A percentile compares a stretch with the other conserved stretches of the same genome.
Conservation (phyloP, 805 yeast species). For the Ogataea pini region DNA sequence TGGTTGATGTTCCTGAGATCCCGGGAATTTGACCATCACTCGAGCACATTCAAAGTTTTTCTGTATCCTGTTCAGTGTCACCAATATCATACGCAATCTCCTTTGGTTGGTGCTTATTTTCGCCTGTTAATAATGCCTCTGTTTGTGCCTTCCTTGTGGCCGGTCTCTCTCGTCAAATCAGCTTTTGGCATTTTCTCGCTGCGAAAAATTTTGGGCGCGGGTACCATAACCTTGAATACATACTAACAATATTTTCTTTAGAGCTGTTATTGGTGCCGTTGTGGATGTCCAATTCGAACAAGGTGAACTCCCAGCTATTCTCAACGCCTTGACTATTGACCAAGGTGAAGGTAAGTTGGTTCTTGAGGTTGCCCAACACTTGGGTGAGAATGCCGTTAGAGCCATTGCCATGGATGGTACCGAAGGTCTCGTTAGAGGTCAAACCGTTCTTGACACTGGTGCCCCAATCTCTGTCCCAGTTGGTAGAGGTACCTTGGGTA, state of each 20-base stretch:
- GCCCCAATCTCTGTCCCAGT: slow-evolving; percentile 99
- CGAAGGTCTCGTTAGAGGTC: slow-evolving; percentile 99
- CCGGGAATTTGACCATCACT: not conserved
- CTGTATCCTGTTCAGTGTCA: too few species aligned
- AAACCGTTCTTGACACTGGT: slow-evolving; percentile 89
- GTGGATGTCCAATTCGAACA: slow-evolving; percentile 99
- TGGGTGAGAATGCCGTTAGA: slow-evolving; percentile 99
- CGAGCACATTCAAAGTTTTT: too few species aligned
- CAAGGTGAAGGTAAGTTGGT: slow-evolving; percentile 71
- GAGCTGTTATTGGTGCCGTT: slow-evolving; percentile 99
- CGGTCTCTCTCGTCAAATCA: slow-evolving; percentile 21
- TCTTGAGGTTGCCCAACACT: slow-evolving; percentile 98
- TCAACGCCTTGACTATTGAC: slow-evolving; percentile 92
- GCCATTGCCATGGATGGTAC: slow-evolving; percentile 99
- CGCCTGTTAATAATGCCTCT: not conserved
- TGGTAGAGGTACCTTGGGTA: slow-evolving; percentile 98
- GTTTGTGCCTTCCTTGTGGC: not conserved
- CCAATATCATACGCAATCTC: not conserved
- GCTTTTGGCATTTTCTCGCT: slow-evolving; percentile 20
- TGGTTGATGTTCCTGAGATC: not conserved
- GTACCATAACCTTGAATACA: slow-evolving; percentile 24
- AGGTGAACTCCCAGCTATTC: slow-evolving; percentile 95
- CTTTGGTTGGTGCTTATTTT: not conserved
- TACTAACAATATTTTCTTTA: slow-evolving; percentile 35
- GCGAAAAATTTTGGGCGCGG: slow-evolving; percentile 24